Evolutionary conservation across 164 flowering plant genomes (phyloP), one percentile per base, ranked within the genome.

Genomic region (Sextonia rubra): DNA sequence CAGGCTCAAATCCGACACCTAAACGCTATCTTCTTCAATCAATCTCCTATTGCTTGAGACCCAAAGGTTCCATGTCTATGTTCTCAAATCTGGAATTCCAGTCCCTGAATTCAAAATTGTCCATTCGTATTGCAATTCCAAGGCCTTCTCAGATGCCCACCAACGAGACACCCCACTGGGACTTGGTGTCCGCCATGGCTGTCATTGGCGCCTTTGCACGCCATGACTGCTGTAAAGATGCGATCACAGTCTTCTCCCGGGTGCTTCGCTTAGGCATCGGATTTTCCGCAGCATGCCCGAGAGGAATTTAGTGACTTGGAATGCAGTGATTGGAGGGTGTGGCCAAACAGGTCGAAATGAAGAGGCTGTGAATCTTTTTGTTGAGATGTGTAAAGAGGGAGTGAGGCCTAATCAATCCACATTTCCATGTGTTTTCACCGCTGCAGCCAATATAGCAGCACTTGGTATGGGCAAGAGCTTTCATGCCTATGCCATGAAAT

Each of bases 301-400:
- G 74, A 84, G 81, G 70, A 91, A 89, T 79, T 84, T 85, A 8
- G 91, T 93, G 68, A 82, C 92, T 0, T 93, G 98, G 98, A 93
- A 93, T 79, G 92, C 94, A 0, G 82, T 93, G 91, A 91, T 93
- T 61, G 80, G 90, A 18, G 98, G 96, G 77, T 86, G 52, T 76
- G 86, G 93, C 78, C 94, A 93, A 70, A 81, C 74, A 44, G 98
- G 98, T 1, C 77, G 76, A 9, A 93, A 82, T 68, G 96, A 93
- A 77, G 91, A 87, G 66, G 91, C 96, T 25, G 89, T 93, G 66
- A 87, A 87, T 81, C 79, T 87, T 56, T 90, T 93, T 56, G 70
- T 89, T 52, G 82, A 85, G 80, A 88, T 93, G 96, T 71, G 81
- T 32, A 83, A 91, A 76, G 87, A 83, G 80, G 88, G 91, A 3